phyloP scores from a whole-genome alignment of 2,329 filamentous ascomycete species.

The Colletotrichum ledebouriae region DNA sequence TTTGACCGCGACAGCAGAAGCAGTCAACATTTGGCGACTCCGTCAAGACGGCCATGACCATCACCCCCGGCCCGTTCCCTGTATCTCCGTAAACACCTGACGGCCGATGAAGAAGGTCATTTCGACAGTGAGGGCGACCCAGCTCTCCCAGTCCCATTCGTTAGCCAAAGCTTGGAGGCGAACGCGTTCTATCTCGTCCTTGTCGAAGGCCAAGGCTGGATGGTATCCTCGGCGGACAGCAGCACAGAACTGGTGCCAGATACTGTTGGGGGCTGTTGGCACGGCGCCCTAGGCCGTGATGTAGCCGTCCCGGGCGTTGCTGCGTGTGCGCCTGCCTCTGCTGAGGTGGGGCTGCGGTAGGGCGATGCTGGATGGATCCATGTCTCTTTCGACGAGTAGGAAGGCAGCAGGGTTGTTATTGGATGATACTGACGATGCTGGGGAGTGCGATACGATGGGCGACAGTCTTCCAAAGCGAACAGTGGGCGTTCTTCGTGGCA shows the following conservation, averaged over 20 bases:
- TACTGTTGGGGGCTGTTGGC: not conserved
- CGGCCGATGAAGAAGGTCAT: not conserved
- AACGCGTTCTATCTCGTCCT: not conserved
- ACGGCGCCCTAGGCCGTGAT: not conserved
- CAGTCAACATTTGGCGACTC: not conserved
- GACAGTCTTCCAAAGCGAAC: not conserved
- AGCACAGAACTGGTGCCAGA: not conserved
- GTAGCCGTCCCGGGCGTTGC: not conserved
- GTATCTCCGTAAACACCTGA: not conserved
- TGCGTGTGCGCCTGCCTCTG: not conserved
- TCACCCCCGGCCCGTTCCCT: not conserved
- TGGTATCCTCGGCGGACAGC: not conserved
- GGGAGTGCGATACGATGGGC: not conserved
- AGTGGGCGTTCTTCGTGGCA: not conserved
- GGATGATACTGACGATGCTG: not conserved
- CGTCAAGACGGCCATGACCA: not conserved
- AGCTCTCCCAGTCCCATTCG: conserved; percentile 3
- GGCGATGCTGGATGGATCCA: not conserved
- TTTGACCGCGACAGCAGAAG: not conserved
- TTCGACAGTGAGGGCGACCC: not conserved
- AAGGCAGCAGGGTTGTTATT: not conserved
- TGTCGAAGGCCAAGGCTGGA: not conserved
- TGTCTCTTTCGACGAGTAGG: not conserved
- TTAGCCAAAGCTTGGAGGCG: conserved; percentile 4
- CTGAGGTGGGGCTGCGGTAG: not conserved